Evolutionary conservation across 2,329 filamentous ascomycete species (phyloP).

Genomic region (Colletotrichum somersetense): DNA sequence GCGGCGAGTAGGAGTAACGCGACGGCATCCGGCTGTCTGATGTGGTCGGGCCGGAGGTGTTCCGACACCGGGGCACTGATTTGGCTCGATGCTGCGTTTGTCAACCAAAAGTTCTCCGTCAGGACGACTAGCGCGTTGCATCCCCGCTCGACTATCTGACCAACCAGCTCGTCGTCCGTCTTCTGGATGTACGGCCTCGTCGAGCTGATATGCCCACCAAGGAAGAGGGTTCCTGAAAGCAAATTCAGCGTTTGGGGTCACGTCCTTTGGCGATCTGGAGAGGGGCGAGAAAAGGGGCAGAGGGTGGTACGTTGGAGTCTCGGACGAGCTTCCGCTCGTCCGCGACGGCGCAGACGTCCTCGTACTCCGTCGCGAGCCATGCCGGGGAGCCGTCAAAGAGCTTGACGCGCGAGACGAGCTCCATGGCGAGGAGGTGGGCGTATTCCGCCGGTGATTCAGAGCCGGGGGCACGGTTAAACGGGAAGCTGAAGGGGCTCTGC

Average conservation of each 20-base stretch:
- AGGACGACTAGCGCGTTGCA: constrained; percentile 55
- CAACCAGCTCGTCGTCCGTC: constrained; percentile 58
- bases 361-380: constrained; percentile 58
- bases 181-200: constrained; percentile 60
- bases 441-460: constrained; percentile 60
- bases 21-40: constrained; percentile 56
- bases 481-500: constrained; percentile 49
- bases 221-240: constrained; percentile 50
- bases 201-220: constrained; percentile 52
- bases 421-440: constrained; percentile 55
- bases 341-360: too few species aligned
- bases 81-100: constrained; percentile 53
- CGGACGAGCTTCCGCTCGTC: too few species aligned
- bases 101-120: constrained; percentile 62
- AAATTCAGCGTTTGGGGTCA: too few species aligned
- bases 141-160: constrained; percentile 51
- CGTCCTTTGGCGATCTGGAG: too few species aligned
- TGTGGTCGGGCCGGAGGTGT: constrained; percentile 55
- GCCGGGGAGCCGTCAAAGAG: constrained; percentile 61
- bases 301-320: constrained; percentile 52
- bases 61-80: constrained; percentile 59
- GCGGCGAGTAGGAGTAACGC: constrained; percentile 64
- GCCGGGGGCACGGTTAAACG: constrained; percentile 54
- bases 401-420: constrained; percentile 59
- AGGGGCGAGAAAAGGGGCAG: too few species aligned